These are phyloP conservation scores for Avena eriantha DNA, from an alignment of 176 grass and related monocot genomes.

Conservation along the genomic window DNA sequence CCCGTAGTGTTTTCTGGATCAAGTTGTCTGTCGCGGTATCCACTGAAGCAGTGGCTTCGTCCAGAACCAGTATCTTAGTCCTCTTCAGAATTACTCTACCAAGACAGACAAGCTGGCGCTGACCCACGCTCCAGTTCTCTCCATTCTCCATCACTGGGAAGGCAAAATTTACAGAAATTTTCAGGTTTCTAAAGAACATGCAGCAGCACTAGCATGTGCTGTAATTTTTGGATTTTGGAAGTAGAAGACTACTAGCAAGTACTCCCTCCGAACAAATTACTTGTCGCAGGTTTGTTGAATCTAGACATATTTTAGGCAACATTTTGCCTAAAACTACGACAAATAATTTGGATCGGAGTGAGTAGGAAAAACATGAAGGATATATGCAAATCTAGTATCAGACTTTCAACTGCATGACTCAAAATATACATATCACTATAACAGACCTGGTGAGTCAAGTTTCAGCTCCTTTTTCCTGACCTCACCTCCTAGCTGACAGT, in stretches of 20 bases:
- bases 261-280: no score
- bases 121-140: constrained; percentile 75
- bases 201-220: not conserved
- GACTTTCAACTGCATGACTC: not conserved
- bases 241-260: not conserved
- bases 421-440: not conserved
- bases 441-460: constrained; percentile 71
- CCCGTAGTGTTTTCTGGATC: constrained; percentile 35
- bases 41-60: constrained; percentile 37
- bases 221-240: not conserved
- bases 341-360: no score
- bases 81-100: constrained; percentile 80
- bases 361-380: not conserved
- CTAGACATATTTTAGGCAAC: no score
- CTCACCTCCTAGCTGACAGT: constrained; percentile 75
- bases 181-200: constrained; percentile 10
- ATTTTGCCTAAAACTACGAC: no score
- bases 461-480: constrained; percentile 74
- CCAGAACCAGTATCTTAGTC: constrained; percentile 65
- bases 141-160: constrained; percentile 85
- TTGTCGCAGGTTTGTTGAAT: no score
- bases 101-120: constrained; percentile 83
- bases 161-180: not conserved
- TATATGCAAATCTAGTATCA: not conserved
- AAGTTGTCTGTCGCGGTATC: constrained; percentile 18